phyloP scores from a whole-genome alignment of 768 basidiomycete species.

The Boletus subcaerulescens region DNA sequence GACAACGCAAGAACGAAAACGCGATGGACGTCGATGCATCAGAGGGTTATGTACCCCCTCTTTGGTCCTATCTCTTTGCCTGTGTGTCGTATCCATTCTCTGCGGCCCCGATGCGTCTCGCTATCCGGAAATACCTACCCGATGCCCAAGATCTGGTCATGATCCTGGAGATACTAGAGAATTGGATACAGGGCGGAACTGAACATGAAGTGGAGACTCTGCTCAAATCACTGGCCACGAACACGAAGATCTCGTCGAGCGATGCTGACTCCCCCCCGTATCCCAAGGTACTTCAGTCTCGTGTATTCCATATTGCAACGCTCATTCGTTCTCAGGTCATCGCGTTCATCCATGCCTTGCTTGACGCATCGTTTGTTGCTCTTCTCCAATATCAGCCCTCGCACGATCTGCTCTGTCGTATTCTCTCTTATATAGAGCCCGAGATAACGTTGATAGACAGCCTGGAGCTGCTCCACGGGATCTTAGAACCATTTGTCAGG shows the following conservation, averaged over 20 bases:
- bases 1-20: constrained; percentile 30
- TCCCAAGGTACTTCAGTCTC: constrained; percentile 38
- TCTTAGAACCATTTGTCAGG: constrained; percentile 59
- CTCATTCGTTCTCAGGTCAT: constrained; percentile 50
- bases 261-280: constrained; percentile 23
- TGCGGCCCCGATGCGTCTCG: constrained; percentile 37
- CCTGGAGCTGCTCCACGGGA: constrained; percentile 55
- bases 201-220: constrained; percentile 21
- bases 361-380: constrained; percentile 70
- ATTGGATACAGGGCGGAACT: constrained; percentile 37
- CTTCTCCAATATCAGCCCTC: constrained; percentile 64
- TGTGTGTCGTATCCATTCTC: constrained; percentile 43
- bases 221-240: constrained; percentile 21
- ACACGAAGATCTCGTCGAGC: constrained; percentile 14
- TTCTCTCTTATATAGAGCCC: constrained; percentile 52
- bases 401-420: constrained; percentile 47
- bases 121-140: constrained; percentile 40
- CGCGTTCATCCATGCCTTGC: constrained; percentile 57
- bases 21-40: constrained; percentile 39
- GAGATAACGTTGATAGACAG: constrained; percentile 51
- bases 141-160: constrained; percentile 38
- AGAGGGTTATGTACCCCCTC: constrained; percentile 29
- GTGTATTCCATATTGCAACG: constrained; percentile 29
- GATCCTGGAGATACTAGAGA: constrained; percentile 38
- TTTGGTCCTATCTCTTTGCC: constrained; percentile 37